Evolutionary conservation across 805 yeast species (phyloP), one percentile per base, ranked within the genome.

Genomic region (Sugiyamaella mastotermitis): DNA sequence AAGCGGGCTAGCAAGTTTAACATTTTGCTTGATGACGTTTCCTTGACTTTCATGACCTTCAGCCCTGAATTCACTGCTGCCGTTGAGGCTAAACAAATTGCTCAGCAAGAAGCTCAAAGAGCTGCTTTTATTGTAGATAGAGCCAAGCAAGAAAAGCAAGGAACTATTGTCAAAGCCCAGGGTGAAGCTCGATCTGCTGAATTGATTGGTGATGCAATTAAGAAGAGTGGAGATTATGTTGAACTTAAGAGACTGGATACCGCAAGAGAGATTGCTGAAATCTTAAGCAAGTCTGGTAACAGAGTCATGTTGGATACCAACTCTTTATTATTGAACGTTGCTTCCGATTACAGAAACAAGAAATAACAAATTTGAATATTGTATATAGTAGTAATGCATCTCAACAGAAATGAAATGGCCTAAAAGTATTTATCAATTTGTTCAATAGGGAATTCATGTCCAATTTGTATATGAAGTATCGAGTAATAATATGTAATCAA

Each of bases 181-280:
- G 98, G 98, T 77, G 98, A 92, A 67, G 98, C 98, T 49, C 79
- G 85, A 60, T 83, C 96, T 38, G 98, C 98, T 23, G 94, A 88
- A 64, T 79, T 92, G 68, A 87, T 92, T 67, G 98, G 98, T 77
- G 98, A 92, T 49, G 97, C 98, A 38, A 90, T 92, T 63, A 92
- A 90, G 71, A 92, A 90, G 65, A 83, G 94, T 17, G 83, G 75
- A 63, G 98, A 90, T 61, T 92, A 92, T 61, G 95, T 92, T 35
- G 98, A 92, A 62, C 76, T 92, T 65, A 92, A 90, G 71, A 81
- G 97, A 66, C 76, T 92, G 60, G 97, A 90, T 60, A 92, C 97
- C 31, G 97, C 98, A 14, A 78, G 88, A 57, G 98, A 92, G 57
- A 92, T 92, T 61, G 97, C 97, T 30, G 69, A 65, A 22, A 85